Evolutionary conservation across 1,139 yeast species (phyloP), one percentile per base, ranked within the genome.

Genomic region (Candida frijolesensis): DNA sequence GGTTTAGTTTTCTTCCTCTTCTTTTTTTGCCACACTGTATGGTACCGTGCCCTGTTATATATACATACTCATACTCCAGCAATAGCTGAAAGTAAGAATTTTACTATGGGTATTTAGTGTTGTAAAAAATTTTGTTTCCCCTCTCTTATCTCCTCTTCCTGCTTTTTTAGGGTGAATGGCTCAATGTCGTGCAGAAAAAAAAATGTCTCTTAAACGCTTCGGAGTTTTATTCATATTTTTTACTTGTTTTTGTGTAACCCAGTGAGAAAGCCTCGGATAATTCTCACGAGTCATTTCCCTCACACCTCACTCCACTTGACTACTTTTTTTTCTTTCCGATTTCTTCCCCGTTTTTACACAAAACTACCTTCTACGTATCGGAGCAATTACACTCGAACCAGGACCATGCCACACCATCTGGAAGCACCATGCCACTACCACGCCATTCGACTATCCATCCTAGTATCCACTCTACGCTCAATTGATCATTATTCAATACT

Each of bases 281-380:
- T 37, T 37, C 6, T 3, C 4, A 32, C 34, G 29, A 25, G 29
- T 25, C 29, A 25, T 25, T 25, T 25, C 29, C 2, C 10, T 25
- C 29, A 4, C 14, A 32, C 35, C 35, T 32, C 35, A 32, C 35
- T n/a, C 12, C 15, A 32, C 35, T 32, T 32, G 14, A n/a, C 15
- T 32, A n/a, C 35, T 32, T 12, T 32, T 32, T 32, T 18, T 19
- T 22, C 42, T 12, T 38, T 38, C 42, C 42, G 42, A 38, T 22
- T 38, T 38, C 30, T 38, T 38, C 42, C 42, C 15, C n/a, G n/a
- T 7, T 11, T n/a, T 38, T 19, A 38, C 42, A 38, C 42, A 38
- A 38, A 38, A 19, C 15, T 16, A 14, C 14, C 2, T 6, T 25
- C 2, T 25, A 25, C 29, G 10, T 25, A 25, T 25, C 29, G 29